A percentile compares a stretch with the other conserved stretches of the same genome.
phyloP scores from a whole-genome alignment of 1,284 basidiomycete genomes.

The Ganoderma lucidum region DNA sequence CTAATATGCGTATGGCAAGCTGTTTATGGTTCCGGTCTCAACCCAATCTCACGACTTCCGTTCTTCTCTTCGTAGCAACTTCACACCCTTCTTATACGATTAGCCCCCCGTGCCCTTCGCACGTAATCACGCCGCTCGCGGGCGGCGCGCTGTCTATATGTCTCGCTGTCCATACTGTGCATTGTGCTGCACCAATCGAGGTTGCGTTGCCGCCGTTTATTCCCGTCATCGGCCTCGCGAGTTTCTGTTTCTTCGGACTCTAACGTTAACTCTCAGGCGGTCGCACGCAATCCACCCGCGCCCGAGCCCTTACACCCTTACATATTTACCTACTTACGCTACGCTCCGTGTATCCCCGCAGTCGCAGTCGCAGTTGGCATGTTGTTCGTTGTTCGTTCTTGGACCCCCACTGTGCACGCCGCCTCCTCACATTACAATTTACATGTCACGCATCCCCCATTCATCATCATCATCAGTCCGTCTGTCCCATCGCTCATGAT shows the following conservation, averaged over 20 bases:
- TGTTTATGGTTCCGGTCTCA: slow-evolving; percentile 18
- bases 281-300: slow-evolving; percentile 7
- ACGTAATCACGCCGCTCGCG: slow-evolving; percentile 25
- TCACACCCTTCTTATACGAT: slow-evolving; percentile 24
- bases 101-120: slow-evolving; percentile 24
- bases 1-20: slow-evolving; percentile 34
- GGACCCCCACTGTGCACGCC: slow-evolving; percentile 13
- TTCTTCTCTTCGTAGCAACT: slow-evolving; percentile 1
- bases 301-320: slow-evolving; percentile 14
- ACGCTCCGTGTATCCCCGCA: slow-evolving; percentile 22
- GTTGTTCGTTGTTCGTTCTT: slow-evolving; percentile 23
- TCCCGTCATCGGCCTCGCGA: background rate
- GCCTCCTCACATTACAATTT: background rate
- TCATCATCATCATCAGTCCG: background rate
- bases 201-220: background rate
- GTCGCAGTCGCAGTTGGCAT: slow-evolving; percentile 18
- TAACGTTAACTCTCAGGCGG: slow-evolving; percentile 1
- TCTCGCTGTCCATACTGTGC: slow-evolving; percentile 18
- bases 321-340: slow-evolving; percentile 7
- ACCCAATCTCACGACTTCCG: slow-evolving; percentile 1
- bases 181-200: background rate
- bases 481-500: background rate
- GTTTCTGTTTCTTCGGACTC: slow-evolving; percentile 1
- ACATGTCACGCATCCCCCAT: background rate
- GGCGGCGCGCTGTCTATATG: slow-evolving; percentile 23